A percentile compares a stretch with the other conserved stretches of the same genome.
Conservation (phyloP, 2,329 filamentous ascomycete species). For the Aspergillus neotritici region DNA sequence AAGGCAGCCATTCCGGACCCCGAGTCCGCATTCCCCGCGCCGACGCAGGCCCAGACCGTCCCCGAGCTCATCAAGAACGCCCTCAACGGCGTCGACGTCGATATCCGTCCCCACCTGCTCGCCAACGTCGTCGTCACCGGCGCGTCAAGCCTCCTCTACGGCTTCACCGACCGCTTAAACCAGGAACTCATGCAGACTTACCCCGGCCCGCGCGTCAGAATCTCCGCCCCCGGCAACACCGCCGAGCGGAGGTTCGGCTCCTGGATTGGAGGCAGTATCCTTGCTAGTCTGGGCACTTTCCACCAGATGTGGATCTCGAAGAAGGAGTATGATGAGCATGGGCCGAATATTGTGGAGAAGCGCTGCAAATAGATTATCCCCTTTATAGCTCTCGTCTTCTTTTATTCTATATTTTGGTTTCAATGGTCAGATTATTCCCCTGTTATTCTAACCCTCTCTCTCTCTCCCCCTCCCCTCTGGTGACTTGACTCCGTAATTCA, state of each 20-base stretch:
- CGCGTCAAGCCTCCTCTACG: slow-evolving; percentile 77
- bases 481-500: too few species aligned
- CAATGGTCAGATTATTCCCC: background rate
- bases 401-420: background rate
- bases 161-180: slow-evolving; percentile 86
- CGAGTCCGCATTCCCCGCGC: slow-evolving; percentile 43
- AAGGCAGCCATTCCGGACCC: slow-evolving; percentile 59
- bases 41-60: slow-evolving; percentile 71
- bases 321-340: slow-evolving; percentile 97
- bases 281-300: slow-evolving; percentile 92
- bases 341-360: slow-evolving; percentile 85
- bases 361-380: slow-evolving; percentile 66
- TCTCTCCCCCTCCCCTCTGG: too few species aligned
- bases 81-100: slow-evolving; percentile 76
- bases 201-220: slow-evolving; percentile 78
- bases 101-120: slow-evolving; percentile 75
- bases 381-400: background rate
- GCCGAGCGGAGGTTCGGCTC: slow-evolving; percentile 86
- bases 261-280: slow-evolving; percentile 95
- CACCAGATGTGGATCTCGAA: slow-evolving; percentile 99
- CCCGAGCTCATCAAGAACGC: slow-evolving; percentile 74
- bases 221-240: slow-evolving; percentile 79
- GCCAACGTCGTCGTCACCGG: slow-evolving; percentile 91
- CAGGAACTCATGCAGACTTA: slow-evolving; percentile 75
- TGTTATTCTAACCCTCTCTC: background rate